Percentiles rank a stretch among this genome's conserved stretches.
phyloP scores from a whole-genome alignment of 2,329 filamentous ascomycete genomes.

The Apiospora koreana region DNA sequence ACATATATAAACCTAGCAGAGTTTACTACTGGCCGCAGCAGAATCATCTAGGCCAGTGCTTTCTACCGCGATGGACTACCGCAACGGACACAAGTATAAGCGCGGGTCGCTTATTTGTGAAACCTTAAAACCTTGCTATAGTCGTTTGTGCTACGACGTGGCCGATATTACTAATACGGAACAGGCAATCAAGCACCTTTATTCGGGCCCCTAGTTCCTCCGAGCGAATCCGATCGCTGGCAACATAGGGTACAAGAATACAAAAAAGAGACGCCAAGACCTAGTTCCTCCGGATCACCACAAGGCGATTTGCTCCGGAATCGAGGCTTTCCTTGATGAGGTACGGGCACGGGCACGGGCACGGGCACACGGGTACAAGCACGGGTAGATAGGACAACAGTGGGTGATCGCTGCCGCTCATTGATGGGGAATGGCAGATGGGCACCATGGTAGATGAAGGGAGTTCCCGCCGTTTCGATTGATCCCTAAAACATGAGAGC shows the following conservation, averaged over 20 bases:
- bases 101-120: background rate
- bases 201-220: background rate
- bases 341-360: background rate
- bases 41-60: too few species aligned
- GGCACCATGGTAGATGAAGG: background rate
- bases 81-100: background rate
- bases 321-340: background rate
- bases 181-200: background rate
- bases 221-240: background rate
- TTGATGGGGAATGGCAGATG: background rate
- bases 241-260: background rate
- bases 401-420: background rate
- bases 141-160: background rate
- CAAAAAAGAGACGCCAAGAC: background rate
- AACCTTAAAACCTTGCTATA: background rate
- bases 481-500: background rate
- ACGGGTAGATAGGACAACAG: background rate
- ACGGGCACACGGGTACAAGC: background rate
- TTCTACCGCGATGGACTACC: too few species aligned
- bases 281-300: conserved; percentile 1
- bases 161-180: background rate
- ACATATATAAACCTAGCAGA: too few species aligned
- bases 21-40: too few species aligned
- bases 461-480: background rate
- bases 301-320: background rate